Evolutionary conservation across 352 stramenopile genomes (phyloP).

Genomic region (Thalassiosira mediterranea): DNA sequence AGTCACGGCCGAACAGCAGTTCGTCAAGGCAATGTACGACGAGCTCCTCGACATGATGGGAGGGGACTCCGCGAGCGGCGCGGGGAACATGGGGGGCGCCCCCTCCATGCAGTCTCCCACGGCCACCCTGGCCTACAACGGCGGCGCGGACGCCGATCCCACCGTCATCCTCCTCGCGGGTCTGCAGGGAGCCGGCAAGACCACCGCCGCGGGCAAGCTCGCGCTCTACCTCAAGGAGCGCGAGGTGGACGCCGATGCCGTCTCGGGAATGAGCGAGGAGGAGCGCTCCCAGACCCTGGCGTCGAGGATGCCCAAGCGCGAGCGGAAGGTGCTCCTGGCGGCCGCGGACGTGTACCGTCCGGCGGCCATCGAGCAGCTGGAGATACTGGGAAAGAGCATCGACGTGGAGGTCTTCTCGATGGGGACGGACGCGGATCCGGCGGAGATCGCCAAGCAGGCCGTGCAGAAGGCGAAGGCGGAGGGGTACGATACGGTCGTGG

Average conservation of each 20-base stretch:
- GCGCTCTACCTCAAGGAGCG: conserved; percentile 83
- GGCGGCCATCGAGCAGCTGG: conserved; percentile 87
- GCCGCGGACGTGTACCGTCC: conserved; percentile 88
- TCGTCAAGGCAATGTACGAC: conserved; percentile 90
- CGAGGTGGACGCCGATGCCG: conserved; percentile 70
- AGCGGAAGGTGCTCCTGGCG: conserved; percentile 83
- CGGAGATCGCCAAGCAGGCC: conserved; percentile 80
- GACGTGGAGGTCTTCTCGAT: conserved; percentile 84
- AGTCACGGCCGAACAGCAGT: conserved; percentile 86
- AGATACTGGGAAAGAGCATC: conserved; percentile 83
- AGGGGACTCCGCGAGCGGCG: conserved; percentile 48
- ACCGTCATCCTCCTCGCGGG: conserved; percentile 86
- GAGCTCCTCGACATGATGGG: conserved; percentile 88
- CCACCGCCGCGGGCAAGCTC: conserved; percentile 86
- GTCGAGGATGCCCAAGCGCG: conserved; percentile 60
- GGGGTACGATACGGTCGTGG: conserved; percentile 86
- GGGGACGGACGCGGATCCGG: conserved; percentile 77
- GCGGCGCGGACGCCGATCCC: conserved; percentile 51
- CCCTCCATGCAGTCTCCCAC: conserved; percentile 49
- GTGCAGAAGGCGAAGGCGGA: conserved; percentile 76
- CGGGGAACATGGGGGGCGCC: conserved; percentile 12
- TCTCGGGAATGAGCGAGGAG: conserved; percentile 52
- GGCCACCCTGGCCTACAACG: conserved; percentile 51
- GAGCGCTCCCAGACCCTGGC: conserved; percentile 47
- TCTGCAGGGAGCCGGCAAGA: conserved; percentile 88